phyloP scores from a whole-genome alignment of 345 rosid species.

The Moricandia arvensis region DNA sequence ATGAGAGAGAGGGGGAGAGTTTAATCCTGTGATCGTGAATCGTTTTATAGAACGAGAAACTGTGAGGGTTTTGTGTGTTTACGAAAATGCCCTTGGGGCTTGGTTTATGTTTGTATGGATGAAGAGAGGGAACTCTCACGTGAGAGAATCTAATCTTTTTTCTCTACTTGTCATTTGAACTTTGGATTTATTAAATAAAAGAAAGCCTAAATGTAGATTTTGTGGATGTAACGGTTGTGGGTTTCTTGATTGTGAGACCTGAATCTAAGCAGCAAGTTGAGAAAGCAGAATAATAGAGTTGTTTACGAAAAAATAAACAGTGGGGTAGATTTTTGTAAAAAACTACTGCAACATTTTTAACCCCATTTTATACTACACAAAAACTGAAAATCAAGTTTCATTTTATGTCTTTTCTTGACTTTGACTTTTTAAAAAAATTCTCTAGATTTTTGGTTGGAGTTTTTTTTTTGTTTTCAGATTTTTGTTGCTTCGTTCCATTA shows the following conservation, averaged over 20 bases:
- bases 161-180: not conserved
- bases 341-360: no score
- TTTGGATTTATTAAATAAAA: not conserved
- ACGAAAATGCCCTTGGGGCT: slow-evolving; percentile 20
- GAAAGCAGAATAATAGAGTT: not conserved
- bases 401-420: no score
- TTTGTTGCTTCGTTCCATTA: no score
- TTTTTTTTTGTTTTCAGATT: no score
- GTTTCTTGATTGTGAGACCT: not conserved
- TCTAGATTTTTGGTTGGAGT: no score
- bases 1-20: not conserved
- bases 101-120: not conserved
- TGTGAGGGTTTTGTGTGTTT: slow-evolving; percentile 21
- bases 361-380: no score
- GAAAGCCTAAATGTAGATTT: not conserved
- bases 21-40: slow-evolving; percentile 16
- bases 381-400: no score
- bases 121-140: not conserved
- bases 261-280: not conserved
- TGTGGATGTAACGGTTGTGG: slow-evolving; percentile 8
- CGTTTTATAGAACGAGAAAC: slow-evolving; percentile 7
- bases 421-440: no score
- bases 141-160: not conserved
- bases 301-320: no score
- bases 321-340: no score